Evolutionary conservation across 345 rosid species (phyloP).

Genomic region (Eucalyptus cloeziana): DNA sequence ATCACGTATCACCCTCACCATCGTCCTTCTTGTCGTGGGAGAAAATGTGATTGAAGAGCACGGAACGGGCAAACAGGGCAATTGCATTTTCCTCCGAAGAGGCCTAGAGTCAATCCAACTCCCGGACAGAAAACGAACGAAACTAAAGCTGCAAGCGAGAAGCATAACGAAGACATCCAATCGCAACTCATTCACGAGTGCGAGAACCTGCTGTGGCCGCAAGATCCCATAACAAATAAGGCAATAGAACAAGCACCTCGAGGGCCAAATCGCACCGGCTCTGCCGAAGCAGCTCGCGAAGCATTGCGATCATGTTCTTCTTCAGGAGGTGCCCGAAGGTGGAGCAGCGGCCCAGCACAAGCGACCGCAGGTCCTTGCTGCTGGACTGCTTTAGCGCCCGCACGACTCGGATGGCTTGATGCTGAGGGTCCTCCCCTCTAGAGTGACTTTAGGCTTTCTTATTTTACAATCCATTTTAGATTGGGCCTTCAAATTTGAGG

Average conservation of each 20-base stretch:
- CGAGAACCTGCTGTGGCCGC: neutral
- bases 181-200: neutral
- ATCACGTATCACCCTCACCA: neutral
- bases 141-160: neutral
- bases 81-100: neutral
- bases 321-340: conserved; percentile 12
- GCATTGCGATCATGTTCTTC: conserved; percentile 67
- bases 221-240: neutral
- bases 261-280: conserved; percentile 45
- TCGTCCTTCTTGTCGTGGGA: too few species aligned
- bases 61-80: neutral
- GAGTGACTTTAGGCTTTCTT: neutral
- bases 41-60: too few species aligned
- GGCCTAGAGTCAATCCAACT: neutral
- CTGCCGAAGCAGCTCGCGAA: conserved; percentile 58
- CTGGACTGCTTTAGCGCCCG: conserved; percentile 61
- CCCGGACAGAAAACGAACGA: neutral
- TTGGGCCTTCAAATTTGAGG: neutral
- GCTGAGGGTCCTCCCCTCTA: neutral
- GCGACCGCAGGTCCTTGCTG: neutral
- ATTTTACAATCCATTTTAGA: too few species aligned
- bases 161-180: neutral
- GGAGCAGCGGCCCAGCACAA: conserved; percentile 24
- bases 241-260: conserved; percentile 9
- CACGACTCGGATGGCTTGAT: conserved; percentile 25